These are phyloP conservation scores for Xylaria palmicola DNA, from an alignment of 495 filamentous ascomycete species.

Conservation along the genomic window DNA sequence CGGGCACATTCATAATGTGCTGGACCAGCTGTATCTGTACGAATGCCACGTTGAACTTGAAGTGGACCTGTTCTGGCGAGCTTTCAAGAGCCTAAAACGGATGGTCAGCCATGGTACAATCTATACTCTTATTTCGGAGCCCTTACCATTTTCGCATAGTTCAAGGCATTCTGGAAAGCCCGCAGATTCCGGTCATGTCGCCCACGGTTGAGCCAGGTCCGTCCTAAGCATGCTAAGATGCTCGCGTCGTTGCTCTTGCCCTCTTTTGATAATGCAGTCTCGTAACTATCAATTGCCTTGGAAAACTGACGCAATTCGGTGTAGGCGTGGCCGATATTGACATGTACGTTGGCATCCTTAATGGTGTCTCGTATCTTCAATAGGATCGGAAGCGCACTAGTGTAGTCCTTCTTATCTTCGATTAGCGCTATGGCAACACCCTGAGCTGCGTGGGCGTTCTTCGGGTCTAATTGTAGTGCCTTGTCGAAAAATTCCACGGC, in stretches of 20 bases:
- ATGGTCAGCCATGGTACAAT: conserved; percentile 24
- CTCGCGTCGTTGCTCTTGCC: conserved; percentile 70
- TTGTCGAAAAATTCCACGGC: conserved; percentile 99
- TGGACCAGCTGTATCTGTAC: conserved; percentile 91
- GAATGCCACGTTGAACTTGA: conserved; percentile 97
- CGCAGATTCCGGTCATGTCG: conserved; percentile 74
- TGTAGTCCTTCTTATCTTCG: conserved; percentile 87
- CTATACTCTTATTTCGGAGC: conserved; percentile 9
- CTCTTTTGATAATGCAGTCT: conserved; percentile 81
- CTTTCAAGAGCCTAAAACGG: conserved; percentile 64
- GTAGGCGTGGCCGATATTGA: conserved; percentile 92
- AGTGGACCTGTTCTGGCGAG: conserved; percentile 79
- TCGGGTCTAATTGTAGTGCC: conserved; percentile 84
- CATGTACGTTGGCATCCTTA: conserved; percentile 78
- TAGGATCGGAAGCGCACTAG: conserved; percentile 78
- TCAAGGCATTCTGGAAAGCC: conserved; percentile 83
- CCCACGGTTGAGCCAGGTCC: conserved; percentile 88
- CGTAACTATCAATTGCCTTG: conserved; percentile 91
- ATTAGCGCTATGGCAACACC: conserved; percentile 91
- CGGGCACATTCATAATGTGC: conserved; percentile 69
- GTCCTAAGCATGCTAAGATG: conserved; percentile 86
- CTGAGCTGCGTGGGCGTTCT: conserved; percentile 94
- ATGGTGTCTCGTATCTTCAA: conserved; percentile 84
- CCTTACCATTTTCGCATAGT: conserved; percentile 72
- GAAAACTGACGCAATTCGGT: conserved; percentile 84